Conservation (phyloP, 257 asterid species). For the Gentiana dahurica region DNA sequence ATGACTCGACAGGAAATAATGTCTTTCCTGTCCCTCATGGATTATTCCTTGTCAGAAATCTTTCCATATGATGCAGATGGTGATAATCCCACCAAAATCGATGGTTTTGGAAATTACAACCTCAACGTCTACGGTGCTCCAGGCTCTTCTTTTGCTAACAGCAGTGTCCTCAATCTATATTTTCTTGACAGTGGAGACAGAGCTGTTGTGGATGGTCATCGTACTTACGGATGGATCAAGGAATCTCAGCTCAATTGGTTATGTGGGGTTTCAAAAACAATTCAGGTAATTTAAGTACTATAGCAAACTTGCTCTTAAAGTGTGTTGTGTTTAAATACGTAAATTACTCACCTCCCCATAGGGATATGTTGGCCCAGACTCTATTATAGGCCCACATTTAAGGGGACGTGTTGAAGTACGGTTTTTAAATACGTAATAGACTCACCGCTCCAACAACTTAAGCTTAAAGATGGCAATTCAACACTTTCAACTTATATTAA, state of each 20-base stretch:
- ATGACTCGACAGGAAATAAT: conserved; percentile 86
- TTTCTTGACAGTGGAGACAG: conserved; percentile 95
- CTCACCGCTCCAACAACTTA: too few relatives aligned
- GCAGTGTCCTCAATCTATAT: conserved; percentile 61
- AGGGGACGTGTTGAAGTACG: too few relatives aligned
- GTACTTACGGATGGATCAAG: conserved; percentile 85
- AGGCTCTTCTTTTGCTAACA: conserved; percentile 57
- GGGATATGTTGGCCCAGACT: too few relatives aligned
- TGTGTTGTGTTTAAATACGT: too few relatives aligned
- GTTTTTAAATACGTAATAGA: too few relatives aligned
- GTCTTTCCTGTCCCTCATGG: conserved; percentile 90
- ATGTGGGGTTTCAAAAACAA: conserved; percentile 31
- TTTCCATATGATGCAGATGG: conserved; percentile 45
- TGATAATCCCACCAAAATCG: conserved; percentile 25
- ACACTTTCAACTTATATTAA: conserved; percentile 27
- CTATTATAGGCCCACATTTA: too few relatives aligned
- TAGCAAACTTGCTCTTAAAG: too few relatives aligned
- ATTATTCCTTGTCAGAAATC: conserved; percentile 71
- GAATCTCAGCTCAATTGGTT: conserved; percentile 94
- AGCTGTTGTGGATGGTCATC: conserved; percentile 54
- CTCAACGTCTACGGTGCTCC: conserved; percentile 69
- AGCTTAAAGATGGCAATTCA: neutral
- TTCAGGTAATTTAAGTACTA: conserved; percentile 33
- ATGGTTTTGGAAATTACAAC: conserved; percentile 86
- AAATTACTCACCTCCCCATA: too few relatives aligned